These are phyloP conservation scores for Trichoderma pleuroti DNA, from an alignment of 2,329 filamentous ascomycete genomes.

Conservation along the genomic window DNA sequence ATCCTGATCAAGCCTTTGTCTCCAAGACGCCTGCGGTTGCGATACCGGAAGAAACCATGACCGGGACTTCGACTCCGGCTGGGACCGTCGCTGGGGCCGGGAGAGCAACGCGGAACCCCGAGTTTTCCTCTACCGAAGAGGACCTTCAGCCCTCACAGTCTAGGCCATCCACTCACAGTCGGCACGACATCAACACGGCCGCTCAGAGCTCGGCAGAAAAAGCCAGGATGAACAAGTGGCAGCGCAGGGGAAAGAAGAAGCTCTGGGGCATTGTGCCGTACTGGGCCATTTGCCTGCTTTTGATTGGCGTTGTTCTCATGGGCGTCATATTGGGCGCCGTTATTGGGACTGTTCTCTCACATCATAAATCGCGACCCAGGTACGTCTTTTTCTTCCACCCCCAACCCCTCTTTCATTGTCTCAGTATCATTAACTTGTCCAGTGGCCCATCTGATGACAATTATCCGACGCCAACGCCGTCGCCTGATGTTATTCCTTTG, in stretches of 20 bases:
- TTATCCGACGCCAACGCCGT: constrained; percentile 34
- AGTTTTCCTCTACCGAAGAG: constrained; percentile 56
- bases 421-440: background rate
- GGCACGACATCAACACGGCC: constrained; percentile 53
- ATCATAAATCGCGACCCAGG: constrained; percentile 12
- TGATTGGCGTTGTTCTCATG: constrained; percentile 49
- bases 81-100: constrained; percentile 53
- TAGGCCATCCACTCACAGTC: constrained; percentile 49
- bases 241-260: constrained; percentile 50
- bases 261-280: constrained; percentile 58
- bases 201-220: constrained; percentile 48
- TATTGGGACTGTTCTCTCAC: constrained; percentile 28
- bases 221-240: constrained; percentile 47
- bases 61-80: background rate
- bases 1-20: constrained; percentile 68
- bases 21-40: constrained; percentile 44
- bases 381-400: background rate
- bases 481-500: constrained; percentile 50
- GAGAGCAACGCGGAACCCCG: constrained; percentile 59
- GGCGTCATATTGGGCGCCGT: constrained; percentile 56
- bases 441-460: constrained; percentile 16
- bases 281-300: constrained; percentile 56
- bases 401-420: background rate
- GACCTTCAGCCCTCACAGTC: constrained; percentile 51
- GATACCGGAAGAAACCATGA: constrained; percentile 23